Conservation (phyloP, 768 basidiomycete species). For the Lentinula sp. region DNA sequence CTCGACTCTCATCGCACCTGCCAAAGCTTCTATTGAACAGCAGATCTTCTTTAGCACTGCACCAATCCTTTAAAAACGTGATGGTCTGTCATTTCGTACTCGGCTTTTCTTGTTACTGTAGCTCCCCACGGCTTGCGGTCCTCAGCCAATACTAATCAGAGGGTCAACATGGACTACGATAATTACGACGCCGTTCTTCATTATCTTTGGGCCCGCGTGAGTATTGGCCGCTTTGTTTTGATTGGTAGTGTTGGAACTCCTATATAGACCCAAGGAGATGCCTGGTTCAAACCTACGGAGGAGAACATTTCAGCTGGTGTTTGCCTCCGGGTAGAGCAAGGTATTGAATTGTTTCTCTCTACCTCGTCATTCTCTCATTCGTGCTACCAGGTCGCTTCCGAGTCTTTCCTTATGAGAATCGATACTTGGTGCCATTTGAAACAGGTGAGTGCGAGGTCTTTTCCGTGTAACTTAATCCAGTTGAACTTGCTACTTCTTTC, state of each 20-base stretch:
- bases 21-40: conserved; percentile 1
- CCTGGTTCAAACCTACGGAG: conserved; percentile 83
- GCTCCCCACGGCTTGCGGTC: conserved; percentile 7
- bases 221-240: conserved; percentile 12
- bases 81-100: background rate
- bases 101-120: conserved; percentile 8
- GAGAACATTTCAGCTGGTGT: conserved; percentile 79
- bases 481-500: background rate
- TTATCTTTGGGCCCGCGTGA: conserved; percentile 70
- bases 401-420: conserved; percentile 83
- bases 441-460: conserved; percentile 20
- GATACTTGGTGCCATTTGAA: conserved; percentile 77
- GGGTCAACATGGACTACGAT: conserved; percentile 62
- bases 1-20: background rate
- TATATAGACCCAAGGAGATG: conserved; percentile 67
- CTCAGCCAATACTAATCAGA: conserved; percentile 11
- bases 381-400: conserved; percentile 41
- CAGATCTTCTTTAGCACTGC: background rate
- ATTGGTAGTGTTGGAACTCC: background rate
- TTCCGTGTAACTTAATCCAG: background rate
- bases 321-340: conserved; percentile 63
- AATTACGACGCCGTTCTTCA: conserved; percentile 76
- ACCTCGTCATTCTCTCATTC: background rate
- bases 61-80: background rate
- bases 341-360: conserved; percentile 10